phyloP scores from a whole-genome alignment of 2,329 filamentous ascomycete genomes.

The Talaromyces sp. region DNA sequence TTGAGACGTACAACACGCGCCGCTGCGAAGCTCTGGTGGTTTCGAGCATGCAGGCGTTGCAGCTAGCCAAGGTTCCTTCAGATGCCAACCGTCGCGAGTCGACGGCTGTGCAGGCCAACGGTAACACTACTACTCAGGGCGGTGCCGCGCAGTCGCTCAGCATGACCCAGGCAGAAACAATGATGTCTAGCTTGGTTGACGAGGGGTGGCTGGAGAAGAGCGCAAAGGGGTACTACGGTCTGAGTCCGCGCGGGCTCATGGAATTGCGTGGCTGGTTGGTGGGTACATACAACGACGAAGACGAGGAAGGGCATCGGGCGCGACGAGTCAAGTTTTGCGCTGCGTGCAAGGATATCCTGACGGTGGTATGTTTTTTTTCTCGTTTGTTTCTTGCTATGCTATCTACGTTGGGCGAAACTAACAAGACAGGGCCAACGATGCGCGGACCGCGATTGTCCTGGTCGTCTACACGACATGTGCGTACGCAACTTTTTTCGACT shows the following conservation, averaged over 20 bases:
- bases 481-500: slow-evolving; percentile 68
- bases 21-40: slow-evolving; percentile 81
- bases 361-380: slow-evolving; percentile 47
- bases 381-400: not conserved
- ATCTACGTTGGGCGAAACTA: not conserved
- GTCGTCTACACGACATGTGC: slow-evolving; percentile 74
- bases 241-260: slow-evolving; percentile 74
- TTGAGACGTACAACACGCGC: slow-evolving; percentile 77
- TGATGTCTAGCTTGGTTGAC: slow-evolving; percentile 65
- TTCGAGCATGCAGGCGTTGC: slow-evolving; percentile 71
- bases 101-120: slow-evolving; percentile 26
- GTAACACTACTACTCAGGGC: slow-evolving; percentile 20
- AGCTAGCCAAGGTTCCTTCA: slow-evolving; percentile 51
- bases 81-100: slow-evolving; percentile 46
- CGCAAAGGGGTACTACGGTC: slow-evolving; percentile 64
- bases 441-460: slow-evolving; percentile 60
- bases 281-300: slow-evolving; percentile 81
- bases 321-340: slow-evolving; percentile 81
- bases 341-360: slow-evolving; percentile 86
- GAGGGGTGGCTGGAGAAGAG: slow-evolving; percentile 85
- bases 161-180: slow-evolving; percentile 69
- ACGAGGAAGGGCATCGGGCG: slow-evolving; percentile 50
- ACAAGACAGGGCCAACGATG: slow-evolving; percentile 65
- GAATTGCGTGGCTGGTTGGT: slow-evolving; percentile 80
- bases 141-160: slow-evolving; percentile 55